Base-by-base conservation (phyloP, 2,329 filamentous ascomycete genomes). In the Macrophomina pseudophaseolina region DNA sequence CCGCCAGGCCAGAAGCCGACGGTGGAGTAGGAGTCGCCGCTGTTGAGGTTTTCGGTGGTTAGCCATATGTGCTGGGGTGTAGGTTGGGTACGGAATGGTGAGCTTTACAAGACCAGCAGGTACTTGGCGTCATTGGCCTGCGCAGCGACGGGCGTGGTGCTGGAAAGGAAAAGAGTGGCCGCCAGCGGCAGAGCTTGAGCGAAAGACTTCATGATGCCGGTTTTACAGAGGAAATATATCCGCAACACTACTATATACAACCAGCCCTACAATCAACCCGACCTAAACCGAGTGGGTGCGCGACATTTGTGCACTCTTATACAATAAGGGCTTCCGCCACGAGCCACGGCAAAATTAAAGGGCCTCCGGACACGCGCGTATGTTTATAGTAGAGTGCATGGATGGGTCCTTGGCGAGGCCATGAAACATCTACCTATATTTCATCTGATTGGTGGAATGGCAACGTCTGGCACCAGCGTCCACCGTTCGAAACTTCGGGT, bases 11-110 rank as follows among this genome's bases (percentile, higher is more conserved):
- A 66, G 66, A 72, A 73, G 32, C 69, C 69, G 5, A 71, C 72
- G 23, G 69, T 69, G 11, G 67, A 67, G 65, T 72, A 73, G 4
- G 71, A 72, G 62, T 72, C 72, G 12, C 72, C 71, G 52, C 70
- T 74, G 18, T 46, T 28, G 48, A 2, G 23, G 23, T 14, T 40
- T n/a, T 52, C 3, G 12, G 16, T 60, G 23, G 56, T 63, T 30
- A 63, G 59, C 42, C 8, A 4, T 52, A 18, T n/a, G 28, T 42
- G 16, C 30, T 8, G 32, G 16, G 5, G 11, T 35, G 7, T 28
- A n/a, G 40, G 4, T 1, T 40, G 16, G 46, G 28, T 49, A 12
- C 8, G 44, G 46, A 52, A n/a, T n/a, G 59, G 44, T 18, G 32
- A 40, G 33, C 6, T 23, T 51, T 52, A 63, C 59, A 63, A 63